These are phyloP conservation scores for Paecilomyces sp. DNA, from an alignment of 2,329 filamentous ascomycete genomes.

Conservation along the genomic window DNA sequence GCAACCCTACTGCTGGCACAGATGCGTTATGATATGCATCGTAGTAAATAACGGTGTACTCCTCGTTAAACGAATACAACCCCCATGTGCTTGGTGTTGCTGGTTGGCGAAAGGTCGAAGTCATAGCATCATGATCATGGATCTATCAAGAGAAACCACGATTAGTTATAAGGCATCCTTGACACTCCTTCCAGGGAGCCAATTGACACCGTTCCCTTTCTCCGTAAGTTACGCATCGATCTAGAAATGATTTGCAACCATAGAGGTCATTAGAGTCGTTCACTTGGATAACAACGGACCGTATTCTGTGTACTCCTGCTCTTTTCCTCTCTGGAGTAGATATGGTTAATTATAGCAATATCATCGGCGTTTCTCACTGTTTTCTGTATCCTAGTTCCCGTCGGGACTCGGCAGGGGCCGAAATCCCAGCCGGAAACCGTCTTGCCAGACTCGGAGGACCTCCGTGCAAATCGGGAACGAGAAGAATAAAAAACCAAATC, in stretches of 20 bases:
- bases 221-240: no score
- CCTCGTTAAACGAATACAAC: neutral
- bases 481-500: neutral
- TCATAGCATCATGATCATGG: no score
- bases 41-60: neutral
- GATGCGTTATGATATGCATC: neutral
- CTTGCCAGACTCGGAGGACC: neutral
- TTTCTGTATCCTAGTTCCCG: neutral
- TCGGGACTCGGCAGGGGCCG: neutral
- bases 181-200: no score
- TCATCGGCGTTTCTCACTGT: neutral
- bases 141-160: no score
- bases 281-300: no score
- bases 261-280: no score
- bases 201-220: no score
- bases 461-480: neutral
- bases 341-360: no score
- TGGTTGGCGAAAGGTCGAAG: neutral
- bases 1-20: neutral
- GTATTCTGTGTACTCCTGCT: neutral
- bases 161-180: no score
- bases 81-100: neutral
- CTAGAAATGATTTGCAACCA: no score
- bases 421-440: neutral
- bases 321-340: neutral